phyloP scores from a whole-genome alignment of 371 early-diverging fungal species.

The Rhizopus stolonifer region DNA sequence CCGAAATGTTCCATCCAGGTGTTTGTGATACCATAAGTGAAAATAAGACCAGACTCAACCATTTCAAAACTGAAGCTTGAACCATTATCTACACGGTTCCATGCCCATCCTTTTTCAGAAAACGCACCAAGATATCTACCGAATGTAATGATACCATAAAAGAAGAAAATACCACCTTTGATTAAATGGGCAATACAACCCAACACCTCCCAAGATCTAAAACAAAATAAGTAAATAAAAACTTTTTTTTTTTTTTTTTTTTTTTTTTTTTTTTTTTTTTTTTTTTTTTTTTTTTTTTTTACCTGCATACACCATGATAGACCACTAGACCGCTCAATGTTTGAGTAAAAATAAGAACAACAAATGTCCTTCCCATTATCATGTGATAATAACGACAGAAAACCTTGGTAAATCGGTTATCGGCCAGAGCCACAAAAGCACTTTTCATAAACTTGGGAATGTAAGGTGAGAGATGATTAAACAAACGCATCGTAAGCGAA shows the following conservation, averaged over 20 bases:
- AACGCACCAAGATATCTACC: constrained; percentile 50
- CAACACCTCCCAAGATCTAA: constrained; percentile 41
- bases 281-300: not conserved
- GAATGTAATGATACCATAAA: constrained; percentile 47
- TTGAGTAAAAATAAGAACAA: constrained; percentile 45
- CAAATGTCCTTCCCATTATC: constrained; percentile 41
- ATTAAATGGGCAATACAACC: constrained; percentile 53
- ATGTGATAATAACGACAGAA: constrained; percentile 41
- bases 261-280: no score
- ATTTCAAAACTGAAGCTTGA: constrained; percentile 49
- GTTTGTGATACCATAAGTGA: constrained; percentile 63
- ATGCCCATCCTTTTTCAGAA: constrained; percentile 51
- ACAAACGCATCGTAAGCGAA: constrained; percentile 26
- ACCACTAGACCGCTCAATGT: constrained; percentile 49
- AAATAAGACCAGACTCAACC: constrained; percentile 49
- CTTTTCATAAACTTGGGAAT: constrained; percentile 38
- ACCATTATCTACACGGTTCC: constrained; percentile 41
- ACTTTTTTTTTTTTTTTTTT: no score
- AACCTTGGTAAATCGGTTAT: constrained; percentile 45
- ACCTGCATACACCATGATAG: constrained; percentile 52
- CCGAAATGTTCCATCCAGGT: constrained; percentile 68
- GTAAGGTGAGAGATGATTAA: constrained; percentile 26
- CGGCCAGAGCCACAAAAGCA: constrained; percentile 35
- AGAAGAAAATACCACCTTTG: constrained; percentile 54
- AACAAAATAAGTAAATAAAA: no score